phyloP scores from a whole-genome alignment of 371 early-diverging fungal species.

The Mortierella sp. region DNA sequence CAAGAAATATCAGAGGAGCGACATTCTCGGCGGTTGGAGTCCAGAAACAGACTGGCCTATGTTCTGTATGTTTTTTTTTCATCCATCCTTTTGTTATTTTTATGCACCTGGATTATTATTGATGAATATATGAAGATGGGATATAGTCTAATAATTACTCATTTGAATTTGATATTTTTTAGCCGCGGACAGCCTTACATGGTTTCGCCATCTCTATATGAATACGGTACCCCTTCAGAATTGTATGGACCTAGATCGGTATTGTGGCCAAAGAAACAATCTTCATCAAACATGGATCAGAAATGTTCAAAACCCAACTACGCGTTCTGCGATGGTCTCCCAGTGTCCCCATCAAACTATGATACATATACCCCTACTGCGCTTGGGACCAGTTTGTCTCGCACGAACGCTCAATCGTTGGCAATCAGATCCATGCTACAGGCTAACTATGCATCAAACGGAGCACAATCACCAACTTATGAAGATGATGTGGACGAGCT shows the following conservation, averaged over 20 bases:
- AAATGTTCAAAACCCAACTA: background rate
- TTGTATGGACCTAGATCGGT: slow-evolving; percentile 4
- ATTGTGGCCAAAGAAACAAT: slow-evolving; percentile 2
- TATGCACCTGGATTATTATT: background rate
- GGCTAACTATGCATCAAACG: background rate
- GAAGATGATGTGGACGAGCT: too few relatives aligned
- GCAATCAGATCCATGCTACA: background rate
- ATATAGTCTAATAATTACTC: background rate
- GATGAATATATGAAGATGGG: background rate
- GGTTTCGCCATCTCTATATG: slow-evolving; percentile 10
- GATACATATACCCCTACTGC: slow-evolving; percentile 2
- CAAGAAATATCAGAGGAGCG: background rate
- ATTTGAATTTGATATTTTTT: background rate
- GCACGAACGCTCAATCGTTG: background rate
- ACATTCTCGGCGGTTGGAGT: background rate
- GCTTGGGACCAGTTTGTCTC: background rate
- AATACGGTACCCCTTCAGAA: slow-evolving; percentile 8
- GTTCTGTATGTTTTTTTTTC: background rate
- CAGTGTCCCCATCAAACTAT: background rate
- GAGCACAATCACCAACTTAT: background rate
- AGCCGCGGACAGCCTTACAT: slow-evolving; percentile 24
- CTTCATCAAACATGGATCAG: background rate
- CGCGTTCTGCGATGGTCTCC: background rate
- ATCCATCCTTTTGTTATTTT: too few relatives aligned
- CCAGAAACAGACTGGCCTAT: slow-evolving; percentile 3